Base-by-base conservation (phyloP, 257 asterid species). In the Solanum rostratum region DNA sequence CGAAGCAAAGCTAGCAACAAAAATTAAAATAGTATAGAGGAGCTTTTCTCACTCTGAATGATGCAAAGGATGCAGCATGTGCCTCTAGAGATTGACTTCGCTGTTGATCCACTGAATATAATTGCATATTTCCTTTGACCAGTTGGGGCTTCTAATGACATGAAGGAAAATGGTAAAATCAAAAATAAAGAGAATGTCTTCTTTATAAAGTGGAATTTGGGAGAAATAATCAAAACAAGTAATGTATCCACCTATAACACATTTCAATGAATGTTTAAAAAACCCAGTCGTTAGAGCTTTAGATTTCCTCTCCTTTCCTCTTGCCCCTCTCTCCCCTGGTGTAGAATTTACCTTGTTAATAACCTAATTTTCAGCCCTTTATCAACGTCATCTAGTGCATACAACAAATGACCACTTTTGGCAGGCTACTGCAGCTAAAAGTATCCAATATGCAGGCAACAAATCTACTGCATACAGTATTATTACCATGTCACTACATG, bases 81-180 rank as follows among this genome's bases (percentile, higher is more conserved):
- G 98, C 99, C 92, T 96, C 98, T 63, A 96, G 98, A 85, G 98
- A 96, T 90, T 96, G 99, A 86, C 99, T 96, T 53, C 98, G 95
- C 86, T 94, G 98, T 90, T 96, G 99, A 76, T 94, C 99, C 88
- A 96, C 97, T 53, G 98, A 94, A 88, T 85, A 96, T 79, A 96
- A 93, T 90, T 96, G 99, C 99, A 96, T 95, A 82, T 87, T 96
- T 87, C 99, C 99, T 86, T 96, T 96, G 86, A 96, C 99, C 85
- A 96, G 92, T 90, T 96, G 99, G 74, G 99, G 98, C 87, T 95
- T 93, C 99, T 96, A 85, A 29, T 78, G 63, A 78, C 43, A 78
- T 50, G 82, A 29, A 50, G 63, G 24, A 12, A 78, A 78, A 78
- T 78, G 45, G 63, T 78, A 50, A 50, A 78, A 20, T 78, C 82